These are phyloP conservation scores for Plasmodium yoelii DNA, from an alignment of 169 alveolate species.

Conservation along the genomic window DNA sequence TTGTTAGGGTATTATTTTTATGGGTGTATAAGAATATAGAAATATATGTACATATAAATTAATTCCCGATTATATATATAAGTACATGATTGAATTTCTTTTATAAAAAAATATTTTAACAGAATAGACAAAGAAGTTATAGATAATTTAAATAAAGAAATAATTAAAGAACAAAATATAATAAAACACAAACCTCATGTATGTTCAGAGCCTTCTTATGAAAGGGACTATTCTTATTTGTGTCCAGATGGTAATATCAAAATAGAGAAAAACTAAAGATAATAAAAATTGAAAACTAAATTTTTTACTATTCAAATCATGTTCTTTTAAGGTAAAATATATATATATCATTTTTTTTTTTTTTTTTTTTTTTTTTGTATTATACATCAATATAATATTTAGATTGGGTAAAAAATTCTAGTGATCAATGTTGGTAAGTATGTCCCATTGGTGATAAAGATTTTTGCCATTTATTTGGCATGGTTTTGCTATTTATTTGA, in stretches of 20 bases:
- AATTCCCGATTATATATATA: background rate
- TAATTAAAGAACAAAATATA: constrained; percentile 49
- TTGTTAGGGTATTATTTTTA: too few species aligned
- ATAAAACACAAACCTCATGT: constrained; percentile 53
- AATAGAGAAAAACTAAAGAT: background rate
- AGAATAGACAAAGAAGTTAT: constrained; percentile 49
- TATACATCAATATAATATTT: background rate
- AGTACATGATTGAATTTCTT: background rate
- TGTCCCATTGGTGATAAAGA: background rate
- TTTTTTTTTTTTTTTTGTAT: constrained; percentile 22
- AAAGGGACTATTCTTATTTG: constrained; percentile 57
- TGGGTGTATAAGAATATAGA: too few species aligned
- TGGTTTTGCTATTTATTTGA: background rate
- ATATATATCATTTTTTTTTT: constrained; percentile 9
- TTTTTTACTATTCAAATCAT: background rate
- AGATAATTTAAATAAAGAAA: constrained; percentile 48
- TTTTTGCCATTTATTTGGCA: background rate
- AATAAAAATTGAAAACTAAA: background rate
- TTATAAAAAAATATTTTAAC: background rate
- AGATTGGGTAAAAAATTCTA: constrained; percentile 50
- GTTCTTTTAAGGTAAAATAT: background rate
- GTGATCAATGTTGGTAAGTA: constrained; percentile 42
- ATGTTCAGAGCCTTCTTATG: constrained; percentile 41
- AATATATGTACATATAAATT: too few species aligned
- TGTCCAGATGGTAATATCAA: constrained; percentile 58